Percentiles rank a stretch among this genome's conserved stretches.
These are phyloP conservation scores for Dillenia turbinata DNA, from an alignment of 164 flowering plant species.

Conservation along the genomic window DNA sequence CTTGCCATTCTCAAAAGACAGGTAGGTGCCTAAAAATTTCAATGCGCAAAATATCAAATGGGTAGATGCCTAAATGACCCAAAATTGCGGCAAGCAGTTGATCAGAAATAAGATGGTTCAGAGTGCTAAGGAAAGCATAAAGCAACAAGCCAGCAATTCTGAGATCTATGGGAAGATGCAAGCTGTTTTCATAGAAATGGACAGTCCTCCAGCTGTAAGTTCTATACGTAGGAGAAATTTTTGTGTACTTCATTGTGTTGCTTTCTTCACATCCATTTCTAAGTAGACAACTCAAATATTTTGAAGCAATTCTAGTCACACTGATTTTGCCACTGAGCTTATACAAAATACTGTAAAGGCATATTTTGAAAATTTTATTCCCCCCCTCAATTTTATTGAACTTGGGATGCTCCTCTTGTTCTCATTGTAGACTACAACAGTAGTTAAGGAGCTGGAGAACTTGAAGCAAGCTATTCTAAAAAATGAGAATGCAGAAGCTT, in stretches of 20 bases:
- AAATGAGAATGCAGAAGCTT: conserved; percentile 21
- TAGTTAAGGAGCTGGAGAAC: conserved; percentile 38
- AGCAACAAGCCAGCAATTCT: conserved; percentile 29
- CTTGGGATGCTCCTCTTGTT: background rate
- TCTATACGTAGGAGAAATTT: background rate
- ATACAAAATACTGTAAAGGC: background rate
- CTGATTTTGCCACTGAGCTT: too few species aligned
- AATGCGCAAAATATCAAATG: too few species aligned
- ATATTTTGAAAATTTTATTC: background rate
- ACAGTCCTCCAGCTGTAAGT: conserved; percentile 29
- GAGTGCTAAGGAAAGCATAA: conserved; percentile 46
- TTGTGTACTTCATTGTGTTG: too few species aligned
- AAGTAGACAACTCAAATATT: too few species aligned
- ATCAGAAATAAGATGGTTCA: conserved; percentile 45
- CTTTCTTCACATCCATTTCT: too few species aligned
- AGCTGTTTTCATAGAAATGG: conserved; percentile 48
- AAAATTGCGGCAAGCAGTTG: conserved; percentile 16
- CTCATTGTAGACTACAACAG: conserved; percentile 20
- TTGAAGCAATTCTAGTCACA: too few species aligned
- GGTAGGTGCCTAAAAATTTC: conserved; percentile 3
- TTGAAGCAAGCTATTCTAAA: conserved; percentile 52
- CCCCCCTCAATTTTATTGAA: background rate
- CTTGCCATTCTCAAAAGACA: conserved; percentile 29
- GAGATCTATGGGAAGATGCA: conserved; percentile 57
- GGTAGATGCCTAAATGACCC: too few species aligned